Base-by-base conservation (phyloP, 768 basidiomycete species). In the Tylopilus vinaceipallidus region DNA sequence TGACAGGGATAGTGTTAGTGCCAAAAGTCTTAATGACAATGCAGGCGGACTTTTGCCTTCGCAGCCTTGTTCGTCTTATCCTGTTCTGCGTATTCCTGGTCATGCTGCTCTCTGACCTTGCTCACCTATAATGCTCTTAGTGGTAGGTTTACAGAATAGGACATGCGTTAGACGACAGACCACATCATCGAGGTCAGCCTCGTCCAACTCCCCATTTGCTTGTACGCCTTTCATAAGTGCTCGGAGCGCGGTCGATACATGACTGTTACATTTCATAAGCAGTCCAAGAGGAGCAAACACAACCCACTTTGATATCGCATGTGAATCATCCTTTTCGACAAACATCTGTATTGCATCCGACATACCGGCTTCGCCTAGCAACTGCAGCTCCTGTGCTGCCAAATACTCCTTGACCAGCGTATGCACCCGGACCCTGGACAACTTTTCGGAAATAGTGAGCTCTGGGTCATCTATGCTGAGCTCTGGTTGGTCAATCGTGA, bases 281-380 rank as follows among this genome's bases (percentile, higher is more conserved):
- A 23, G 22, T 29, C 26, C 33, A 35, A 6, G 35, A 26, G 43
- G 17, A 29, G 20, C 3, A 27, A 16, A 6, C 29, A n/a, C 13
- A 4, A 79, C 88, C 56, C 56, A 94, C 93, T 74, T 79, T 56
- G 84, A 81, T 63, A 99, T 95, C 9, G 95, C 92, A 73, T 94
- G 89, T 24, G 82, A 84, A 67, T 97, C 94, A 62, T 98, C 95
- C 76, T 99, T 99, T 68, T 98, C 95, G 51, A 99, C 95, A 70
- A 90, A 98, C 69, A 86, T 78, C 73, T 91, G 86, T 45, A 99
- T 94, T 6, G 97, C 97, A 64, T 94, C 90, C 34, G 85, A 86
- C 88, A 99, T 90, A 22, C 88, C 93, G 35, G 77, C 76, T 71
- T 97, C 94, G 1, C 88, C 91, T 16, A 98, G 72, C 43, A 98